A percentile compares a stretch with the other conserved stretches of the same genome.
Conservation (phyloP, 75 land plant species). For the Picea sitchensis region DNA sequence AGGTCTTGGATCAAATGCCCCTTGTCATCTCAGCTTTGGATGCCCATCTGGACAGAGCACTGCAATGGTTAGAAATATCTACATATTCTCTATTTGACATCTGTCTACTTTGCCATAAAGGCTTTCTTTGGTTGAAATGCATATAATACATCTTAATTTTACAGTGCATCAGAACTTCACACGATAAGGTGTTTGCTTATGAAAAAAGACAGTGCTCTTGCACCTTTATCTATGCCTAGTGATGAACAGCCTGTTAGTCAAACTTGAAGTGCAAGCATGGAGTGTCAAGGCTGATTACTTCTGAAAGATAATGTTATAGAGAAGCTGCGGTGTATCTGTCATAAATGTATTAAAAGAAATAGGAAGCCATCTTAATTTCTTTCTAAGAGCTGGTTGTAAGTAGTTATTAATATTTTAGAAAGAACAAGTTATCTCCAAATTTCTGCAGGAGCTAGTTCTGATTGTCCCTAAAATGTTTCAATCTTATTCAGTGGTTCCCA, state of each 20-base stretch:
- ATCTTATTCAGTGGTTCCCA: too few relatives aligned
- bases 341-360: too few relatives aligned
- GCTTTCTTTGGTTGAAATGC: neutral
- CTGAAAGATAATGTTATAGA: too few relatives aligned
- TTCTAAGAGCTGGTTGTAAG: too few relatives aligned
- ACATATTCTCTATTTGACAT: neutral
- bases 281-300: too few relatives aligned
- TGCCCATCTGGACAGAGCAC: constrained; percentile 61
- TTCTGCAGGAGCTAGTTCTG: too few relatives aligned
- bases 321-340: too few relatives aligned
- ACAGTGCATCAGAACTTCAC: constrained; percentile 13
- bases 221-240: constrained; percentile 4
- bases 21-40: constrained; percentile 70
- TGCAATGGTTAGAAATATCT: constrained; percentile 41
- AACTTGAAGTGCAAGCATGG: neutral
- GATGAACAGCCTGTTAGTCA: constrained; percentile 2
- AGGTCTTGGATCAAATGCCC: constrained; percentile 77
- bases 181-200: constrained; percentile 6
- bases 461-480: too few relatives aligned
- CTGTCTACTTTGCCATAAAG: neutral
- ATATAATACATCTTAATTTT: neutral
- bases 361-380: too few relatives aligned
- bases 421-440: too few relatives aligned
- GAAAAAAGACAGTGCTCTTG: neutral
- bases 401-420: too few relatives aligned